Conservation (phyloP, 1,284 basidiomycete genomes). For the Ustilago bromivora region DNA sequence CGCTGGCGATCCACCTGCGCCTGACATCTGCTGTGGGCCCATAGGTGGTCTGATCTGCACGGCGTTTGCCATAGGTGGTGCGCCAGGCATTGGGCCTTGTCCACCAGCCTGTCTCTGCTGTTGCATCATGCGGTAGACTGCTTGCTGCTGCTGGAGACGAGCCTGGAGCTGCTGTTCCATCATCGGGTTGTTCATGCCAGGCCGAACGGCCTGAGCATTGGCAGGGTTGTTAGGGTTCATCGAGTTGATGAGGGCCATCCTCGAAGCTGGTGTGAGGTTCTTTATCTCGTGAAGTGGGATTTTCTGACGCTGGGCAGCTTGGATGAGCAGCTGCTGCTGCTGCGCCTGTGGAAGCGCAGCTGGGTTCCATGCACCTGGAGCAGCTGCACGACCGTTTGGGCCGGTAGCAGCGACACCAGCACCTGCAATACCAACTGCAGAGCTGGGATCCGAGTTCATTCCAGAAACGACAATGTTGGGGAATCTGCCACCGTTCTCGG, state of each 20-base stretch:
- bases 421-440: slow-evolving; percentile 9
- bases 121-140: slow-evolving; percentile 56
- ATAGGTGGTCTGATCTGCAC: slow-evolving; percentile 49
- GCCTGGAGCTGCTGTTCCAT: slow-evolving; percentile 61
- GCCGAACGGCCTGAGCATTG: slow-evolving; percentile 45
- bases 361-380: slow-evolving; percentile 46
- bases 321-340: slow-evolving; percentile 63
- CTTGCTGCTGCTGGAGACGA: slow-evolving; percentile 58
- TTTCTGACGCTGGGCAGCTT: slow-evolving; percentile 61
- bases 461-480: slow-evolving; percentile 51
- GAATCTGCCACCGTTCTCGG: slow-evolving; percentile 44
- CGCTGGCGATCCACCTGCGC: slow-evolving; percentile 37
- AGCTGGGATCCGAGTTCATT: slow-evolving; percentile 22
- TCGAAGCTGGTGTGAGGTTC: slow-evolving; percentile 58
- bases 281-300: slow-evolving; percentile 66
- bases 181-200: slow-evolving; percentile 42
- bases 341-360: slow-evolving; percentile 56
- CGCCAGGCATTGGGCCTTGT: slow-evolving; percentile 31
- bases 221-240: slow-evolving; percentile 55
- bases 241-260: slow-evolving; percentile 59
- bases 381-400: slow-evolving; percentile 31
- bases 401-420: slow-evolving; percentile 12
- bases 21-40: slow-evolving; percentile 42
- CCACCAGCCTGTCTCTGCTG: slow-evolving; percentile 49
- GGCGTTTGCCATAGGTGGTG: slow-evolving; percentile 28